Evolutionary conservation across 352 stramenopile species (phyloP), one percentile per base, ranked within the genome.

Genomic region (Phytophthora aleatoria): DNA sequence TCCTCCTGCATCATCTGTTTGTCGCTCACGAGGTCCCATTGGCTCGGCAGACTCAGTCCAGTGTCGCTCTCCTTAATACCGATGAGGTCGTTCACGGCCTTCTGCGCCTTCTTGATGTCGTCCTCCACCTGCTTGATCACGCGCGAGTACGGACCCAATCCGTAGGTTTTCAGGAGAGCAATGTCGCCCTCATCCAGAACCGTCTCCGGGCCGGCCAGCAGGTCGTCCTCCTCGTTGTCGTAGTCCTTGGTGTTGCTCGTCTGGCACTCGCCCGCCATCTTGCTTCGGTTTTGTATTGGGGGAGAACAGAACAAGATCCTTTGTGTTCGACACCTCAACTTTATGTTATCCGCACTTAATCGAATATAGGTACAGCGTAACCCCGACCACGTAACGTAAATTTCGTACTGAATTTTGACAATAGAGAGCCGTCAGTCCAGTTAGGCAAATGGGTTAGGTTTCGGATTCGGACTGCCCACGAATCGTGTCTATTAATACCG

Each of bases 1-100:
- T 99, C 98, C 73, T 99, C 97, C 57, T 98, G 94, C 96, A 99
- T 99, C 97, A 99, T 99, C 81, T 99, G 95, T 77, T 99, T 99
- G 83, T 99, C 98, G 56, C 95, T 97, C 27, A 99, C 96, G 26
- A 99, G 89, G 85, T 99, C 98, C 98, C 98, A 99, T 69, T 98
- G 97, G 69, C 86, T 98, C 28, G 98, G 98, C 28, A 99, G 89
- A 51, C 91, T 98, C 41, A 99, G 77, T n/a, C 98, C 98, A 33
- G 97, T 99, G 78, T 99, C 97, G 64, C 90, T 98, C 79, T 99
- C 98, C 75, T 99, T 99, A 76, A 99, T 99, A 47, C 97, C 97
- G 48, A 96, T 90, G 33, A 97, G 77, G 57, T 96, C 86, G 67
- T 95, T 97, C 50, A 97, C 91, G 13, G 89, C 93, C 50, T 96